Evolutionary conservation across 225 moss, liverwort and hornwort genomes (phyloP), one percentile per base, ranked within the genome.

Genomic region (Bryum argenteum): DNA sequence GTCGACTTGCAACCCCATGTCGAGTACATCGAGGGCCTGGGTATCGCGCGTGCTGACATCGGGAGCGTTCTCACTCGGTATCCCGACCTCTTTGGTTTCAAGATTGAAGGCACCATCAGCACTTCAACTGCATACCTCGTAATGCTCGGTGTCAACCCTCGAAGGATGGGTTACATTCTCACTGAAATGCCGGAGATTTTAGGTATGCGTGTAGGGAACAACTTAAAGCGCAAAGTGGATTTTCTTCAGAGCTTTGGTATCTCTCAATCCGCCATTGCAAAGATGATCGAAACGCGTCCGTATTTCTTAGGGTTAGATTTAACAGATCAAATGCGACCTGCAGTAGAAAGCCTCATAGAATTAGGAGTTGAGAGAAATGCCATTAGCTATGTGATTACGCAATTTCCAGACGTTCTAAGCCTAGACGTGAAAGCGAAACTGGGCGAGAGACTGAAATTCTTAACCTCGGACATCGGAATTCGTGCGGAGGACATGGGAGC

Each of bases 101-200:
- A 88, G 74, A 91, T 94, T 40, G 94, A 94, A 79, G 94, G 94
- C 57, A 94, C 94, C 20, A 94, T 94, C 85, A 91, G 91, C 85
- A 94, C 94, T 16, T 94, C 94, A 33, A 81, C 89, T 69, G 73
- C 94, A 13, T 85, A 79, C 24, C 81, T 85, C 54, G 73, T 85
- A 22, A 85, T 82, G 82, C 61, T 85, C 18, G 85, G 85, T 63
- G 82, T 85, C 15, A 85, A 85, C 51, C 79, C 82, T 48, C 75
- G 85, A 23, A 75, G 70, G 69, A 67, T 85, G 38, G 85, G 85
- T 8, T 72, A 63, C 13, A 19, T 85, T 24, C 69, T 82, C 53
- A 85, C 85, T 43, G 68, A 85, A 73, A 45, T 78, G 63, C 85
- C 85, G 23, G 70, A 85, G 57, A 85, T 85, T 70, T 57, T 85